Base-by-base conservation (phyloP, 345 rosid species). In the Euphorbia peplus region DNA sequence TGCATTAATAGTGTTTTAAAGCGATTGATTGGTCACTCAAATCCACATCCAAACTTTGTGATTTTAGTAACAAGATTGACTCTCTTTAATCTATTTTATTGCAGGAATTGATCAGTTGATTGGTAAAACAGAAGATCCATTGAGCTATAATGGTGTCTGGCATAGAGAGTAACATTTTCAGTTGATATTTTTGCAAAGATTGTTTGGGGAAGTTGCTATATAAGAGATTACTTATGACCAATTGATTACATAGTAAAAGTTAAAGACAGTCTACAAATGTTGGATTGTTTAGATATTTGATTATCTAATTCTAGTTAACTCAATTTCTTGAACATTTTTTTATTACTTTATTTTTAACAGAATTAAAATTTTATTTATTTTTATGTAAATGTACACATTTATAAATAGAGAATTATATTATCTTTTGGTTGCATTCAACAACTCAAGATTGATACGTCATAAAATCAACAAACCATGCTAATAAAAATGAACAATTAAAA, bases 101-200 rank as follows among this genome's bases (percentile, higher is more conserved):
- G 73, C 81, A 87, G 91, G 80, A 30, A 66, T 83, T 57, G 89
- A 85, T 37, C 81, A 85, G 52, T 63, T 87, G 79, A 66, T 85
- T 57, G 80, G 76, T 44, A 70, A 76, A 68, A 67, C 75, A 16
- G 82, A 78, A 29, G 47, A 52, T 58, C 67, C 78, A 30, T 69
- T 65, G 70, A 70, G 63, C 19, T 62, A 50, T 55, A 74, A 54
- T 73, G 60, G 76, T 21, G 71, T 66, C 24, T 66, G 64, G 74
- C 76, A 66, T 37, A n/a, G 77, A 72, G 59, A 70, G 61, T 63
- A 70, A 61, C 22, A 50, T 63, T 37, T 50, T 60, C 7, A 61
- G 70, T 72, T 81, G 74, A 75, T 46, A 48, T 6, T 55, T 60
- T 42, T 8, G 50, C 13, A 50, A 56, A 3, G 24, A 2, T 47